Evolutionary conservation across 78 protist genomes (phyloP).

Genomic region (Dictyostelium intermedium): DNA sequence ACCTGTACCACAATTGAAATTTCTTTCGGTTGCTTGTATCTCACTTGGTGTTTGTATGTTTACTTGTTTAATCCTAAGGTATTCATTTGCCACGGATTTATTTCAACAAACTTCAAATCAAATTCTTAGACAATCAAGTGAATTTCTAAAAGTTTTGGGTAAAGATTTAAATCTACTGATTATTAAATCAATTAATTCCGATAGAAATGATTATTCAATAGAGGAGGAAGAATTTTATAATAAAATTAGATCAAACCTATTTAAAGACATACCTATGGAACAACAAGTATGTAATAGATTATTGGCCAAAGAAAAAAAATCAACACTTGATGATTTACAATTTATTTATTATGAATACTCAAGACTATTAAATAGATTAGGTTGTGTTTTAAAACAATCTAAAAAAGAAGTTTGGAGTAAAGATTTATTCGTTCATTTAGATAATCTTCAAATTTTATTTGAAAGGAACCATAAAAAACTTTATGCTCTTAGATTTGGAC

Average conservation of each 20-base stretch:
- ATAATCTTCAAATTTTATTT: not conserved
- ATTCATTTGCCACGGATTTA: not conserved
- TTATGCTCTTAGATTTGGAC: not conserved
- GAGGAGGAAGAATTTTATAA: not conserved
- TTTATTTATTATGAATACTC: slow-evolving; percentile 8
- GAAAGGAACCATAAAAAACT: slow-evolving; percentile 19
- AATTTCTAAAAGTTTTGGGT: not conserved
- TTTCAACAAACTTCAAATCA: not conserved
- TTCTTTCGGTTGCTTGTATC: not conserved
- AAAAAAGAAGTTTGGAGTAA: slow-evolving; percentile 22
- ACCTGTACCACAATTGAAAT: slow-evolving; percentile 22
- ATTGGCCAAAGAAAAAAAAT: not conserved
- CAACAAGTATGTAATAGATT: not conserved
- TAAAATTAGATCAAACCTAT: not conserved
- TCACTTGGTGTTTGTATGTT: not conserved
- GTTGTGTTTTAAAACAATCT: slow-evolving; percentile 12
- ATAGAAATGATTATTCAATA: not conserved
- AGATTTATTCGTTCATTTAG: slow-evolving; percentile 4
- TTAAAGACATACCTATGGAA: not conserved
- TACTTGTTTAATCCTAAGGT: not conserved
- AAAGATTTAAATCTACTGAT: not conserved
- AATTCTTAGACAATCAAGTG: not conserved
- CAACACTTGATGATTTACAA: not conserved
- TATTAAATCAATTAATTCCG: not conserved
- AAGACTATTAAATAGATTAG: slow-evolving; percentile 5